Conservation (phyloP, 1,139 yeast genomes). For the Saccharomycopsis crataegensis region DNA sequence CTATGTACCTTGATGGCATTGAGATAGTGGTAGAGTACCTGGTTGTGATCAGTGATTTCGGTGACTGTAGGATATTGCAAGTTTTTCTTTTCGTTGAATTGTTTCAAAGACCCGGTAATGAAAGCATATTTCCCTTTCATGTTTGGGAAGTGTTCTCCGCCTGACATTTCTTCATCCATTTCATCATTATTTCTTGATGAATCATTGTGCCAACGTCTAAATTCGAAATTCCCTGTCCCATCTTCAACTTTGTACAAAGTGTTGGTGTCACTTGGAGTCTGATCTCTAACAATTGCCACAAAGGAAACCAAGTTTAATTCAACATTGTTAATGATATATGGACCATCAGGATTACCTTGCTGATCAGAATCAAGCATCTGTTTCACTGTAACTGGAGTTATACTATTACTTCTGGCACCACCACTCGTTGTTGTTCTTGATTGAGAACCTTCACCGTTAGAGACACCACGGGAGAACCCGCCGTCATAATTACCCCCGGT, state of each 20-base stretch:
- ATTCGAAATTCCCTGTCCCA: slow-evolving; percentile 72
- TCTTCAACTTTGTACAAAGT: slow-evolving; percentile 64
- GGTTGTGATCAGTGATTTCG: slow-evolving; percentile 61
- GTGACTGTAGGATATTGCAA: slow-evolving; percentile 59
- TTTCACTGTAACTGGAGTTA: slow-evolving; percentile 81
- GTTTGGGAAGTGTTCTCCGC: slow-evolving; percentile 25
- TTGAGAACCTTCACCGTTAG: slow-evolving; percentile 28
- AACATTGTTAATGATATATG: slow-evolving; percentile 58
- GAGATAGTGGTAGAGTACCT: slow-evolving; percentile 68
- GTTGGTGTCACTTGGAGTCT: slow-evolving; percentile 46
- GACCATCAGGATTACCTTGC: slow-evolving; percentile 62
- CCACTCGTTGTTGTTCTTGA: slow-evolving; percentile 6
- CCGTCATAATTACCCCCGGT: slow-evolving; percentile 22
- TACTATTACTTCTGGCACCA: slow-evolving; percentile 14
- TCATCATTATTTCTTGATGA: slow-evolving; percentile 31
- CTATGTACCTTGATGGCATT: slow-evolving; percentile 61
- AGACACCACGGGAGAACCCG: slow-evolving; percentile 24
- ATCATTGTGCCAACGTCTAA: slow-evolving; percentile 65
- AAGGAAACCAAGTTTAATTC: slow-evolving; percentile 54
- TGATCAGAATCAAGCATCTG: slow-evolving; percentile 66
- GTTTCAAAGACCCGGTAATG: slow-evolving; percentile 66
- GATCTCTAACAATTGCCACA: slow-evolving; percentile 58
- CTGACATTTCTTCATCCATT: slow-evolving; percentile 21
- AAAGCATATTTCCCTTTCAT: slow-evolving; percentile 50
- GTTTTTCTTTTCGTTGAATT: slow-evolving; percentile 58